Percentiles rank a stretch among this genome's conserved stretches.
Conservation (phyloP, 129 eudicot genomes). For the Helianthus tuberosus region DNA sequence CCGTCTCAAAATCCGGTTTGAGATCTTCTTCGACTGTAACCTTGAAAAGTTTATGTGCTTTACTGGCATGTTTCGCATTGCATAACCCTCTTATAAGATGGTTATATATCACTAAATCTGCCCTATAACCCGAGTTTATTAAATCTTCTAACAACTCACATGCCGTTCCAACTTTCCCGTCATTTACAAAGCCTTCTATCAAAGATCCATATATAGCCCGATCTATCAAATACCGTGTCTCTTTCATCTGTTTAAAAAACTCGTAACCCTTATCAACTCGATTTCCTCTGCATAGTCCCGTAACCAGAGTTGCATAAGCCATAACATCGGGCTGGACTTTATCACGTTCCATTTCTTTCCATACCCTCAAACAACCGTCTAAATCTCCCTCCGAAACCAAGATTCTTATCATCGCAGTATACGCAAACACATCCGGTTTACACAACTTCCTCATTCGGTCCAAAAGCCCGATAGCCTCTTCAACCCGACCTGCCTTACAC, state of each 20-base stretch:
- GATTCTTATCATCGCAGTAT: slow-evolving; percentile 80
- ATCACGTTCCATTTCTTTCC: slow-evolving; percentile 86
- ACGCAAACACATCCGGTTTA: slow-evolving; percentile 94
- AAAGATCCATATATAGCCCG: slow-evolving; percentile 73
- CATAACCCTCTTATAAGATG: slow-evolving; percentile 87
- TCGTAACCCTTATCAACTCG: slow-evolving; percentile 64
- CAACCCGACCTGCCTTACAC: slow-evolving; percentile 71
- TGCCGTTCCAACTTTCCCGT: slow-evolving; percentile 71
- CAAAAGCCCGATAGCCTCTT: slow-evolving; percentile 58
- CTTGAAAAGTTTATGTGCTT: slow-evolving; percentile 73
- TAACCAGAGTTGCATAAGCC: slow-evolving; percentile 80
- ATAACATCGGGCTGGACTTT: slow-evolving; percentile 79
- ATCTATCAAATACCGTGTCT: slow-evolving; percentile 68
- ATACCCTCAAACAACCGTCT: slow-evolving; percentile 74
- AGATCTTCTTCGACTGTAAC: slow-evolving; percentile 78
- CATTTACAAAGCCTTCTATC: slow-evolving; percentile 76
- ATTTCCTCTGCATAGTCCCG: slow-evolving; percentile 69
- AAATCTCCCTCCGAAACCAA: slow-evolving; percentile 73
- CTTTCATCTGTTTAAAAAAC: slow-evolving; percentile 79
- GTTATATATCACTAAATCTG: slow-evolving; percentile 85
- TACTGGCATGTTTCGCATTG: slow-evolving; percentile 55
- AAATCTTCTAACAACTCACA: slow-evolving; percentile 83
- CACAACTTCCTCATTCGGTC: slow-evolving; percentile 65
- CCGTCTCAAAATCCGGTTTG: slow-evolving; percentile 68
- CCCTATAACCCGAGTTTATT: slow-evolving; percentile 82